Percentiles rank a stretch among this genome's conserved stretches.
phyloP scores from a whole-genome alignment of 345 rosid genomes.

The Corymbia maculata region DNA sequence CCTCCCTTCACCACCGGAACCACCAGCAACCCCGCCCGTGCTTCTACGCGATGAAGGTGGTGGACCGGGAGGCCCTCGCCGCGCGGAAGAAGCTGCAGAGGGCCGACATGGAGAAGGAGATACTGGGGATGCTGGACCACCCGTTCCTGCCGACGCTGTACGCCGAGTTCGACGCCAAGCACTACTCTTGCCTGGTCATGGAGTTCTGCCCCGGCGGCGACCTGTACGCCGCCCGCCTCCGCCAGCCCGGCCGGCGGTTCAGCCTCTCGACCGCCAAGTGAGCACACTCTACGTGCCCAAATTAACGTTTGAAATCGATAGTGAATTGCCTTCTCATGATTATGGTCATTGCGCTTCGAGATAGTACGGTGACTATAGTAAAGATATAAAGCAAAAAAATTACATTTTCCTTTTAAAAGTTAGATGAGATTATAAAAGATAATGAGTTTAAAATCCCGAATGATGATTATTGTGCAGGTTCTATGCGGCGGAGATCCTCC shows the following conservation, averaged over 20 bases:
- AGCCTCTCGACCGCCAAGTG: conserved; percentile 68
- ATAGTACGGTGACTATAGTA: not conserved
- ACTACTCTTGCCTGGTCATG: conserved; percentile 88
- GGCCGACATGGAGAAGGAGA: conserved; percentile 91
- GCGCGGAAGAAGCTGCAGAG: conserved; percentile 73
- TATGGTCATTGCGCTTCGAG: not conserved
- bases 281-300: not conserved
- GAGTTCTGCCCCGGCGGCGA: conserved; percentile 95
- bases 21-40: conserved; percentile 29
- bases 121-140: conserved; percentile 76
- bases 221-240: conserved; percentile 65
- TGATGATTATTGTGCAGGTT: conserved; percentile 24
- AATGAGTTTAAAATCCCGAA: not conserved
- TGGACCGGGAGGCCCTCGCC: conserved; percentile 85
- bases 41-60: conserved; percentile 90
- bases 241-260: conserved; percentile 66
- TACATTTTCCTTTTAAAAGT: not conserved
- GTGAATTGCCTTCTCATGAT: not conserved
- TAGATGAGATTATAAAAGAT: not conserved
- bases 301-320: not conserved
- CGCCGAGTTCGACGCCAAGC: conserved; percentile 85
- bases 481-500: conserved; percentile 60
- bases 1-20: not conserved
- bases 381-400: not conserved
- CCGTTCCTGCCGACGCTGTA: conserved; percentile 88